A percentile compares a stretch with the other conserved stretches of the same genome.
Conservation (phyloP, 371 early-diverging fungal species). For the Saksenaea oblongispora region DNA sequence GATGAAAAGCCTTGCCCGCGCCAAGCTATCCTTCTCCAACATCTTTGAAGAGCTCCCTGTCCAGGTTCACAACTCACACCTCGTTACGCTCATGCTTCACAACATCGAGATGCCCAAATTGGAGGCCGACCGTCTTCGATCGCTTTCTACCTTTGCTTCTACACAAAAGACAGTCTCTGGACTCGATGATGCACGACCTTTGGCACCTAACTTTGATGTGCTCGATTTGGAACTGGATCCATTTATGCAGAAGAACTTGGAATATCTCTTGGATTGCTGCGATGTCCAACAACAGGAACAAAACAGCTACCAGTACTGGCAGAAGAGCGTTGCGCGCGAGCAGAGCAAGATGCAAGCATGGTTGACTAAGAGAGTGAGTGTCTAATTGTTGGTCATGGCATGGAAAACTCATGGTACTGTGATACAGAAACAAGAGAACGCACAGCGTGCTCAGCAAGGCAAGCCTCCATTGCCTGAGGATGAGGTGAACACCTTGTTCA, state of each 20-base stretch:
- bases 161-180: constrained; percentile 38
- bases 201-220: constrained; percentile 82
- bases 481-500: constrained; percentile 72
- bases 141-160: constrained; percentile 47
- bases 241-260: constrained; percentile 87
- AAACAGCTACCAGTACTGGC: constrained; percentile 93
- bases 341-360: constrained; percentile 71
- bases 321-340: constrained; percentile 87
- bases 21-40: constrained; percentile 80
- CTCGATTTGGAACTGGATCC: constrained; percentile 82
- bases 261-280: constrained; percentile 83
- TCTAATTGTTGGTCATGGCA: not conserved
- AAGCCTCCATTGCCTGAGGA: constrained; percentile 80
- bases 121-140: constrained; percentile 47
- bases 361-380: constrained; percentile 59
- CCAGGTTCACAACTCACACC: constrained; percentile 80
- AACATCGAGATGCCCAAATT: constrained; percentile 69
- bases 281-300: constrained; percentile 92
- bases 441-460: constrained; percentile 71
- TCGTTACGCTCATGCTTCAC: constrained; percentile 79
- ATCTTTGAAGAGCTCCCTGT: constrained; percentile 92
- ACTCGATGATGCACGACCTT: constrained; percentile 53
- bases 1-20: constrained; percentile 57
- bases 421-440: constrained; percentile 76
- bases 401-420: not conserved